Evolutionary conservation across 129 eudicot species (phyloP), one percentile per base, ranked within the genome.

Genomic region (Helichrysum umbraculigerum): DNA sequence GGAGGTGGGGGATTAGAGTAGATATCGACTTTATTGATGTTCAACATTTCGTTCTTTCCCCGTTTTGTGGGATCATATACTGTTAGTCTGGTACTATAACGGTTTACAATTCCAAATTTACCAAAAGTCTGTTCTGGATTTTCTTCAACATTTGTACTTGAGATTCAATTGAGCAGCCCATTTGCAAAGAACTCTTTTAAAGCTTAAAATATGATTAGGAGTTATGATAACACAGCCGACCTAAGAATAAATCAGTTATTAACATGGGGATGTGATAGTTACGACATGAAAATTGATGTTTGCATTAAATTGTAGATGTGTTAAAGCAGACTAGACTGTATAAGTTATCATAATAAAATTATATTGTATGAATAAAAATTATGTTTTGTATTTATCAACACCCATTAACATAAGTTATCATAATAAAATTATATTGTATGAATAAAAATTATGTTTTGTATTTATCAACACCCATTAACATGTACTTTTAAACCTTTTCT

Each of bases 1-100:
- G 74, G 54, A 42, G 78, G 7, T 33, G 29, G 0, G 35, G 51
- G 22, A 29, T 73, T 30, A 39, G 39, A 59, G 35, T 22, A 42
- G 64, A 37, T 30, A 32, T 50, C 11, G 42, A 20, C 19, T 61
- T 33, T 42, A 60, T 52, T 20, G 7, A 63, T 34, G 42, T 33
- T 47, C 14, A 9, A 20, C 14, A 37, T 51, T 19, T 70, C 17
- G 22, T 30, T 73, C 54, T 41, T 19, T 33, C 0, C 50, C 76
- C 72, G 4, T 5, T 32, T 71, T 37, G 29, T 47, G 76, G 82
- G 76, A 78, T 77, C 76, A 28, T 60, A 59, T 78, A 71, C 19
- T 78, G 29, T 7, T 50, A 59, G 29, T 0, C 19, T 78, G 29
- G 12, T 33, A 59, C 39, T 0, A 71, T 63, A 33, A 41, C 16